Evolutionary conservation across 805 yeast genomes (phyloP).

Genomic region (Wickerhamomyces strasburgensis): DNA sequence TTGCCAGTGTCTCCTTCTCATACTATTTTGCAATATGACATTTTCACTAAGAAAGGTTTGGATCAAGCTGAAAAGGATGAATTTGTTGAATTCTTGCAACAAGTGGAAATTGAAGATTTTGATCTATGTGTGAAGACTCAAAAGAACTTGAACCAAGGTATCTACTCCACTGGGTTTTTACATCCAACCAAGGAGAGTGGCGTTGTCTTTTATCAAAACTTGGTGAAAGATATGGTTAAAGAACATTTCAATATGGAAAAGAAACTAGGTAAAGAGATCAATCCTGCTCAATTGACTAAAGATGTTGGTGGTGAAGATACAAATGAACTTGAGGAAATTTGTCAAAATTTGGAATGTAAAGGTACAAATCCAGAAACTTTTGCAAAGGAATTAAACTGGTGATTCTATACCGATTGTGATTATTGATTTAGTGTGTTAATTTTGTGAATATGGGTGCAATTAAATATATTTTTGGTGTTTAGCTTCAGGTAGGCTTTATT

Average conservation of each 20-base stretch:
- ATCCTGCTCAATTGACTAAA: conserved; percentile 44
- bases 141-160: conserved; percentile 56
- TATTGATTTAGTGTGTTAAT: not conserved
- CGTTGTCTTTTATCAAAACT: conserved; percentile 50
- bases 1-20: conserved; percentile 49
- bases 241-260: conserved; percentile 45
- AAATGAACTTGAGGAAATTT: conserved; percentile 45
- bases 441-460: too few relatives aligned
- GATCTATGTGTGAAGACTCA: conserved; percentile 56
- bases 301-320: conserved; percentile 36
- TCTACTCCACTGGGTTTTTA: conserved; percentile 52
- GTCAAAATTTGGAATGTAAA: conserved; percentile 47
- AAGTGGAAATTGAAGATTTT: conserved; percentile 58
- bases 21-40: conserved; percentile 56
- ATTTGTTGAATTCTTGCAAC: conserved; percentile 58
- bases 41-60: conserved; percentile 56
- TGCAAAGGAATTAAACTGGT: conserved; percentile 25
- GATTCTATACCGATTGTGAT: conserved; percentile 1
- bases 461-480: too few relatives aligned
- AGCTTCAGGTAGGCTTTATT: too few relatives aligned
- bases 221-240: conserved; percentile 55
- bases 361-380: conserved; percentile 35
- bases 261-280: conserved; percentile 39
- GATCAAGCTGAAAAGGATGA: conserved; percentile 49
- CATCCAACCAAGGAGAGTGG: conserved; percentile 59